phyloP scores from a whole-genome alignment of 768 basidiomycete genomes.

The Macrolepiota fuliginosa region DNA sequence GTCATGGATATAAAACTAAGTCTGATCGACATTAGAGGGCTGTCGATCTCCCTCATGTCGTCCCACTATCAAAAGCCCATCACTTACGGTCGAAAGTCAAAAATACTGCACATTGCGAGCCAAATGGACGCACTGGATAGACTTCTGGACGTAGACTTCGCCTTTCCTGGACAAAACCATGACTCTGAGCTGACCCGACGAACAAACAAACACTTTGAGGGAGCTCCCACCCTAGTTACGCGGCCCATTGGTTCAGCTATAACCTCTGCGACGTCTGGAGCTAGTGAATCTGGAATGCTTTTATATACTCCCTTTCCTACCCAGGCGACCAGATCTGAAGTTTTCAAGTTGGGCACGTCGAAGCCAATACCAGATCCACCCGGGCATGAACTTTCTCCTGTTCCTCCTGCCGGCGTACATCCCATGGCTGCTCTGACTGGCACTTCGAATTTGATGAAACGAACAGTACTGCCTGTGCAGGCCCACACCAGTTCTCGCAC shows the following conservation, averaged over 20 bases:
- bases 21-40: neutral
- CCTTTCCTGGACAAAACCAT: neutral
- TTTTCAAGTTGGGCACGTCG: neutral
- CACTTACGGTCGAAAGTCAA: conserved; percentile 3
- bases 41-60: neutral
- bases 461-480: neutral
- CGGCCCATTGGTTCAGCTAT: neutral
- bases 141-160: neutral
- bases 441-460: neutral
- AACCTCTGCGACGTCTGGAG: neutral
- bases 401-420: neutral
- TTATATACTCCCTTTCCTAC: neutral
- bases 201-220: neutral
- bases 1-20: neutral
- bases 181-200: neutral
- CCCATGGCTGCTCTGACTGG: no score
- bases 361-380: neutral
- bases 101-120: neutral
- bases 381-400: neutral
- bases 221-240: neutral
- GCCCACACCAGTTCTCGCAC: conserved; percentile 3
- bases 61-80: neutral
- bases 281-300: neutral
- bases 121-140: neutral
- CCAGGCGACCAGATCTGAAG: neutral